Evolutionary conservation across 768 basidiomycete genomes (phyloP).

Genomic region (Mycena crocata): DNA sequence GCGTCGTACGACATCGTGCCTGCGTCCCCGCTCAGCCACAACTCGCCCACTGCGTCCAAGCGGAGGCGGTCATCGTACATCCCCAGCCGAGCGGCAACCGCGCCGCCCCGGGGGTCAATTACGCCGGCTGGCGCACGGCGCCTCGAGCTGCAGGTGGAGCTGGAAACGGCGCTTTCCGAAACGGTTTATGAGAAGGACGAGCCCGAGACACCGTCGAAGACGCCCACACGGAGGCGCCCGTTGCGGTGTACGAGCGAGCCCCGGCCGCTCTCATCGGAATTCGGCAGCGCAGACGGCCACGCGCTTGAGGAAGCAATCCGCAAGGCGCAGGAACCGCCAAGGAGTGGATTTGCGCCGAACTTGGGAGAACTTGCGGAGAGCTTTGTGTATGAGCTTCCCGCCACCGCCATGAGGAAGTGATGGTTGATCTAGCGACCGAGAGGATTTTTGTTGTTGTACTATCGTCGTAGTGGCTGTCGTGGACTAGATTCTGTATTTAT

Average conservation of each 20-base stretch:
- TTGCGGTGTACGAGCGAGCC: slow-evolving; percentile 19
- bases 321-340: background rate
- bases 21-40: slow-evolving; percentile 4
- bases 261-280: slow-evolving; percentile 1
- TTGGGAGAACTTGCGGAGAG: too few relatives aligned
- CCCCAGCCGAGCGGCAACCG: background rate
- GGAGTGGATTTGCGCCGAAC: background rate
- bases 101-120: background rate
- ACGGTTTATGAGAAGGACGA: slow-evolving; percentile 19
- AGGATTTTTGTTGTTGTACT: too few relatives aligned
- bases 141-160: slow-evolving; percentile 12
- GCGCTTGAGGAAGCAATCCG: background rate
- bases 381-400: background rate
- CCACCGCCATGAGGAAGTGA: too few relatives aligned
- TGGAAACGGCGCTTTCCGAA: slow-evolving; percentile 17
- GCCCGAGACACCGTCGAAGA: background rate
- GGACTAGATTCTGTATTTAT: slow-evolving; percentile 1
- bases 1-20: background rate
- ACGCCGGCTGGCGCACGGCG: background rate
- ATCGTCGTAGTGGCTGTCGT: background rate
- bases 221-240: background rate
- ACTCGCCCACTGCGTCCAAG: background rate
- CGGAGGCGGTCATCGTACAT: background rate
- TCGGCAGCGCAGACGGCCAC: slow-evolving; percentile 8
- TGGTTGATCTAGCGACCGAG: too few relatives aligned